Evolutionary conservation across 768 basidiomycete species (phyloP).

Genomic region (Amanita thiersii): DNA sequence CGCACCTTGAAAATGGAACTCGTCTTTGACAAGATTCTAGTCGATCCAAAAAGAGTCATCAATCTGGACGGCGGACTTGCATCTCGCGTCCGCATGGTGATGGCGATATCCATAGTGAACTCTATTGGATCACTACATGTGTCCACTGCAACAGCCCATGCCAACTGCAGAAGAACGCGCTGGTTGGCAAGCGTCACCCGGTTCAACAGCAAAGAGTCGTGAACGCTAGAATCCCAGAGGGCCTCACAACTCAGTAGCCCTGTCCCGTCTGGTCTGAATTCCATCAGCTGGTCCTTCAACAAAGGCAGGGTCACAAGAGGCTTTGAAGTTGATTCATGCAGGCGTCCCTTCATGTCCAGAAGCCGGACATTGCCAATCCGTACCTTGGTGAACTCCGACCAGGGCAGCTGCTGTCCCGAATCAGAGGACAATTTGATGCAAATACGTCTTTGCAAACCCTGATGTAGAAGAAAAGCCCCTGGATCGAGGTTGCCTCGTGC

Average conservation of each 20-base stretch:
- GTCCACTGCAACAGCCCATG: slow-evolving; percentile 76
- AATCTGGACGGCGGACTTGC: slow-evolving; percentile 77
- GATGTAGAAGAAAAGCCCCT: slow-evolving; percentile 83
- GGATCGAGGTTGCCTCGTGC: slow-evolving; percentile 70
- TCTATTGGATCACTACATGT: slow-evolving; percentile 79
- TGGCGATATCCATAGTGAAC: slow-evolving; percentile 81
- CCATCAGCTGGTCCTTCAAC: slow-evolving; percentile 60
- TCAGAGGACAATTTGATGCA: slow-evolving; percentile 72
- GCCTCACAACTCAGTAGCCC: slow-evolving; percentile 61
- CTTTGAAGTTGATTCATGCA: slow-evolving; percentile 73
- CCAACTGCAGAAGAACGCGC: slow-evolving; percentile 70
- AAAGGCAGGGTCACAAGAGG: slow-evolving; percentile 66
- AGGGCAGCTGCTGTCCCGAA: slow-evolving; percentile 85
- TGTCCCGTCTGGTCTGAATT: slow-evolving; percentile 82
- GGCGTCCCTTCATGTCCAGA: slow-evolving; percentile 73
- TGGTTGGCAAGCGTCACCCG: slow-evolving; percentile 73
- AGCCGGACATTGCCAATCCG: slow-evolving; percentile 79
- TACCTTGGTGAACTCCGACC: slow-evolving; percentile 72
- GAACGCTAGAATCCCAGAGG: slow-evolving; percentile 91
- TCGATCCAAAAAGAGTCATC: slow-evolving; percentile 67
- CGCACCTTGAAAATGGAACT: slow-evolving; percentile 80
- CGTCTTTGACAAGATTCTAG: slow-evolving; percentile 68
- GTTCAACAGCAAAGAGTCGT: slow-evolving; percentile 81
- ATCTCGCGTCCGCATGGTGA: slow-evolving; percentile 79
- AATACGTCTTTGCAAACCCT: slow-evolving; percentile 87